Percentiles rank a stretch among this genome's conserved stretches.
phyloP scores from a whole-genome alignment of 1,284 basidiomycete genomes.

The Anthracocystis setariae region DNA sequence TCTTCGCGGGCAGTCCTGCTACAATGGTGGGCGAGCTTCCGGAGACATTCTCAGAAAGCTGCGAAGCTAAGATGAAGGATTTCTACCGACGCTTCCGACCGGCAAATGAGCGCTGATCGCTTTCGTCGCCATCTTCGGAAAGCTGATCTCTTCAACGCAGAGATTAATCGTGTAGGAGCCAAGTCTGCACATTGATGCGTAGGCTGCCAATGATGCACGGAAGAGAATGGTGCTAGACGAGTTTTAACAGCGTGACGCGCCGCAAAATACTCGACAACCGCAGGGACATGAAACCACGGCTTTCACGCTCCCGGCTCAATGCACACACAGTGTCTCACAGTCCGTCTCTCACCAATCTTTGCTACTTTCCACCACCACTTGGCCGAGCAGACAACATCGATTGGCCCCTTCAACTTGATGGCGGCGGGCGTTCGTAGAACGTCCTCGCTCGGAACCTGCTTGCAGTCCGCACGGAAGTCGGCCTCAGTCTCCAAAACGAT shows the following conservation, averaged over 20 bases:
- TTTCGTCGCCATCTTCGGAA: neutral
- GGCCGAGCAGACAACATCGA: no score
- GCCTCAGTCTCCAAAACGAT: conserved; percentile 3
- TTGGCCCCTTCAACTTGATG: neutral
- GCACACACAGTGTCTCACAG: no score
- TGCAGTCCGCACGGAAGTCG: neutral
- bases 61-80: conserved; percentile 81
- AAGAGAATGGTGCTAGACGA: no score
- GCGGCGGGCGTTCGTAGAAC: neutral
- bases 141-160: neutral
- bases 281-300: no score
- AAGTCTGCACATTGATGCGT: no score
- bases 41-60: conserved; percentile 85
- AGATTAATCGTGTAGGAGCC: neutral
- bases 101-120: conserved; percentile 28
- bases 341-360: neutral
- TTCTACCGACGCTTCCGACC: conserved; percentile 77
- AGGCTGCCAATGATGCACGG: no score
- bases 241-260: no score
- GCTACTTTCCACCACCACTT: neutral
- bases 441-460: neutral
- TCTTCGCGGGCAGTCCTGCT: conserved; percentile 92
- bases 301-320: no score
- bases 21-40: conserved; percentile 78
- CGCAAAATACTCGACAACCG: no score